Base-by-base conservation (phyloP, 2,329 filamentous ascomycete species). In the Colletotrichum abscissum region DNA sequence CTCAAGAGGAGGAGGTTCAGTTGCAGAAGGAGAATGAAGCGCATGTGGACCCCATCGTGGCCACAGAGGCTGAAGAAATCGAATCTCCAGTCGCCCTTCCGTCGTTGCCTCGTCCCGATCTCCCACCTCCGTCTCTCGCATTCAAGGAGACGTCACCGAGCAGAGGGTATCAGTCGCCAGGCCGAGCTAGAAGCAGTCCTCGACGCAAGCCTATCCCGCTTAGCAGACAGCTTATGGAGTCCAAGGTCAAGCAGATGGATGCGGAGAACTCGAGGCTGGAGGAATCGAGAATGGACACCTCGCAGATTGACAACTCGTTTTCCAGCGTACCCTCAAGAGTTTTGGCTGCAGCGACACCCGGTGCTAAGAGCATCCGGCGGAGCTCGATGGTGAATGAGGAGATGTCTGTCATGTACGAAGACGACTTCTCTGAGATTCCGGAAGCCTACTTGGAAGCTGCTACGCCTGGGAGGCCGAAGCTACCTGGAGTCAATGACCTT, bases 341-440 rank as follows among this genome's bases (percentile, higher is more conserved):
- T 9, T 77, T 81, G 30, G 75, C 76, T 26, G 77, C 78, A n/a
- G 78, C 79, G 5, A 81, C 81, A 5, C 81, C 81, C 14, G 74
- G 77, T 28, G 60, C 52, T 11, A 75, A 69, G 46, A 14, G 60
- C 14, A 56, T 30, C 35, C 73, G 60, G 42, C 59, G 65, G 14
- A 64, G 33, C 46, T 65, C 63, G 12, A 56, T 67, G 67, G 72
- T 75, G 0, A 78, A 77, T 3, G 76, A 80, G 1, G 79, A 82
- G 2, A 80, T 83, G 26, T 78, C 80, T 2, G 80, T 79, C 52
- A 63, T 79, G 33, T 88, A 89, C 57, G 87, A 90, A 1, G 88
- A 90, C 74, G 89, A 88, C 0, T 91, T 90, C 75, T 90, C 88
- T 0, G 87, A 89, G 64, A 88, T 90, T 19, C 88, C 89, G 0